phyloP scores from a whole-genome alignment of 139 green algal species.

The Coelastrella sp. region DNA sequence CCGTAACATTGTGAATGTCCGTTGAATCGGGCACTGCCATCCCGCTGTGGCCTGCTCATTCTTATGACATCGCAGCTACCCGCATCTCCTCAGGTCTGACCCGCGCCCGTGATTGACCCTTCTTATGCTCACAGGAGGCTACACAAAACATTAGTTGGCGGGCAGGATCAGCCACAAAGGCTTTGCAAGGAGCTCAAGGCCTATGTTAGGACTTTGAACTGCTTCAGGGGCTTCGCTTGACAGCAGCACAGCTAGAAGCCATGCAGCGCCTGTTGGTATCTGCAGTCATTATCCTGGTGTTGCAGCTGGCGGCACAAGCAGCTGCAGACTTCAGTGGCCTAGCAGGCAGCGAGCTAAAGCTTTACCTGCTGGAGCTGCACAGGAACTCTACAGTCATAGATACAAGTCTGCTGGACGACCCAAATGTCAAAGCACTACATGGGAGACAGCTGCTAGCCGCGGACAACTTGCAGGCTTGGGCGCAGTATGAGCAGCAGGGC shows the following conservation, averaged over 20 bases:
- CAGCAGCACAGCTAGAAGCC: background rate
- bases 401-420: slow-evolving; percentile 1
- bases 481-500: background rate
- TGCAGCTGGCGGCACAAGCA: background rate
- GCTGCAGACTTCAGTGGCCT: background rate
- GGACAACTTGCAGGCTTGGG: background rate
- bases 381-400: slow-evolving; percentile 31
- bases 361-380: slow-evolving; percentile 13
- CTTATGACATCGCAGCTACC: background rate
- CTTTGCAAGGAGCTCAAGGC: no score
- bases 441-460: slow-evolving; percentile 2
- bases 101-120: background rate
- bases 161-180: no score
- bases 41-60: no score
- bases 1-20: no score
- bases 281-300: background rate
- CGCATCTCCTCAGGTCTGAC: background rate
- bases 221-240: no score
- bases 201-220: no score
- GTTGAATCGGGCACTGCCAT: no score
- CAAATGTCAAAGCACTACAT: background rate
- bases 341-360: background rate
- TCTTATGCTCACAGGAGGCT: no score
- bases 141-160: no score
- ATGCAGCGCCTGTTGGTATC: background rate